Base-by-base conservation (phyloP, 148 eudicot species). In the Fagopyrum esculentum region DNA sequence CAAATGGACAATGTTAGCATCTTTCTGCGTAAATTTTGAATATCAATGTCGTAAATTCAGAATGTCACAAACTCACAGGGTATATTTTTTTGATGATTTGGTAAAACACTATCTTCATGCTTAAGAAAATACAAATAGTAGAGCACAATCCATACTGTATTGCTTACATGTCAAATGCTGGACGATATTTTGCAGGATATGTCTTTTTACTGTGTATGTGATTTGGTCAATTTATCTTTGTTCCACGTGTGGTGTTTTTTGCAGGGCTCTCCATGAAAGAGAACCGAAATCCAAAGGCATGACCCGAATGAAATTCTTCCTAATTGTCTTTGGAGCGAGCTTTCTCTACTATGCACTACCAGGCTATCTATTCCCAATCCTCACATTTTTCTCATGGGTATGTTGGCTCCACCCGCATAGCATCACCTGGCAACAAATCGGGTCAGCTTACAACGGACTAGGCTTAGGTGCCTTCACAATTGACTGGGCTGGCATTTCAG, bases 401-500 rank as follows among this genome's bases (percentile, higher is more conserved):
- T 96, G 99, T 76, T 96, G 99, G 99, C 91, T 71, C 1, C 93
- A 93, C 92, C 99, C 99, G 11, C 85, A 78, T 19, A 92, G 95
- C 76, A 90, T 96, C 84, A 96, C 99, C 0, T 96, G 98, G 30
- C 99, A 96, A 79, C 99, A 96, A 78, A 85, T 96, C 19, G 99
- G 99, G 30, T 96, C 99, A 0, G 99, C 98, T 4, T 88, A 90
- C 78, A 83, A 90, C 66, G 99, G 99, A 8, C 93, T 96, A n/a
- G 99, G 99, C 16, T 80, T 96, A 54, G 99, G 99, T 26, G 98
- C 99, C 55, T 96, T 96, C 87, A 92, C 99, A 69, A 86, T 96
- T 4, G 99, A 96, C 75, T 96, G 99, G 99, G 99, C 99, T 12
- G 99, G 99, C 70, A 96, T 96, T 71, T 87, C 97, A 9, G 99